Evolutionary conservation across 108 stramenopile species (phyloP), one percentile per base, ranked within the genome.

Genomic region (Seminavis robusta): DNA sequence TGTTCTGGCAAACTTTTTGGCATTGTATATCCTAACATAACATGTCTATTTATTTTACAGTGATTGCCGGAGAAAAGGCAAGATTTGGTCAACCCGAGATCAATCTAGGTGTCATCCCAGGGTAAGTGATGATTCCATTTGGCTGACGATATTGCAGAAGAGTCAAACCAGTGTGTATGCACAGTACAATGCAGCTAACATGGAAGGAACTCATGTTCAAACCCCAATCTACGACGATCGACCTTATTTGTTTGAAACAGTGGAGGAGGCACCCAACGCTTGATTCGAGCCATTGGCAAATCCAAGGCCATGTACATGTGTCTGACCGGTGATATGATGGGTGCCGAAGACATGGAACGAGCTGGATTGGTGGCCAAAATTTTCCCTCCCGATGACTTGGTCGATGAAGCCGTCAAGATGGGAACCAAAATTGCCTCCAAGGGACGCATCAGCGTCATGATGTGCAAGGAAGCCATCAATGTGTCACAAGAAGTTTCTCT

Each of bases 61-160:
- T n/a, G n/a, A 33, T 97, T n/a, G 96, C 96, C 0, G 93, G 91
- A 24, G 84, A 88, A 24, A 84, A 83, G 19, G 95, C 94, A n/a
- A 74, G 90, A 61, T 99, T 99, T 73, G 97, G 95, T 5, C 97
- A 98, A 68, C 98, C 98, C 4, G 98, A 99, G 73, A 97, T 99
- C 38, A 95, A 89, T 48, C 84, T 99, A 32, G 98, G 97, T 5
- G 88, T 97, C 28, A 98, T 98, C 41, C 95, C 98, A 5, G 95
- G n/a, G n/a, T n/a, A n/a, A n/a, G n/a, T n/a, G n/a, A n/a, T n/a
- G n/a, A n/a, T n/a, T n/a, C n/a, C n/a, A n/a, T n/a, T n/a, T n/a
- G n/a, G n/a, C n/a, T n/a, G n/a, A n/a, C n/a, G n/a, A n/a, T n/a
- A n/a, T n/a, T n/a, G n/a, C n/a, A n/a, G n/a, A n/a, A n/a, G n/a